phyloP scores from a whole-genome alignment of 768 basidiomycete genomes.

The Trametes cinnabarina region DNA sequence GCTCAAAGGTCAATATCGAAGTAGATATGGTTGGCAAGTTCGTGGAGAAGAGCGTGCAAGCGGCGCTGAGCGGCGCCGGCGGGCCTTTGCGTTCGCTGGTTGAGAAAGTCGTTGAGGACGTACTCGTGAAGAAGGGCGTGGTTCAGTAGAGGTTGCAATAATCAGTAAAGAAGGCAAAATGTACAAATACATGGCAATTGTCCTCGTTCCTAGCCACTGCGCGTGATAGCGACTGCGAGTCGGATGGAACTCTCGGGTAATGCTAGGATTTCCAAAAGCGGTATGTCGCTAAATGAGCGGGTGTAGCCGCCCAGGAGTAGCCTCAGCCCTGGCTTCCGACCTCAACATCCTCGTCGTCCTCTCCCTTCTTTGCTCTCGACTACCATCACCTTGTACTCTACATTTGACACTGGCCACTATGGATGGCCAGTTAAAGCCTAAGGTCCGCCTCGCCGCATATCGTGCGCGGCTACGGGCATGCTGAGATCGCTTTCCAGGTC shows the following conservation, averaged over 20 bases:
- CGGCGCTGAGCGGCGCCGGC: conserved; percentile 58
- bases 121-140: conserved; percentile 46
- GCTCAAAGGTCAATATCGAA: conserved; percentile 90
- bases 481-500: conserved; percentile 41
- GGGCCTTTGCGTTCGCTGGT: conserved; percentile 46
- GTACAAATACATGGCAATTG: background rate
- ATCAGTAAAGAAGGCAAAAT: background rate
- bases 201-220: background rate
- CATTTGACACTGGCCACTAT: conserved; percentile 24
- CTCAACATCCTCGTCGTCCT: conserved; percentile 9
- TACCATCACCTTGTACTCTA: conserved; percentile 1
- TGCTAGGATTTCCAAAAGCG: conserved; percentile 4
- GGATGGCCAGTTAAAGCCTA: conserved; percentile 45
- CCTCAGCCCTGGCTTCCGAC: conserved; percentile 14
- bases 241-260: background rate
- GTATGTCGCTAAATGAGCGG: conserved; percentile 14
- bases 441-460: conserved; percentile 34
- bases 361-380: background rate
- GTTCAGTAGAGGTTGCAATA: conserved; percentile 14
- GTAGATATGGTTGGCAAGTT: conserved; percentile 95
- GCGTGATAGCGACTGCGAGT: too few species aligned
- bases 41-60: conserved; percentile 77
- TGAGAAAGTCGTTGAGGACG: conserved; percentile 56
- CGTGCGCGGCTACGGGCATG: conserved; percentile 14
- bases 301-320: conserved; percentile 14